Percentiles rank a stretch among this genome's conserved stretches.
Conservation (phyloP, 148 eudicot genomes). For the Camellia granthamiana region DNA sequence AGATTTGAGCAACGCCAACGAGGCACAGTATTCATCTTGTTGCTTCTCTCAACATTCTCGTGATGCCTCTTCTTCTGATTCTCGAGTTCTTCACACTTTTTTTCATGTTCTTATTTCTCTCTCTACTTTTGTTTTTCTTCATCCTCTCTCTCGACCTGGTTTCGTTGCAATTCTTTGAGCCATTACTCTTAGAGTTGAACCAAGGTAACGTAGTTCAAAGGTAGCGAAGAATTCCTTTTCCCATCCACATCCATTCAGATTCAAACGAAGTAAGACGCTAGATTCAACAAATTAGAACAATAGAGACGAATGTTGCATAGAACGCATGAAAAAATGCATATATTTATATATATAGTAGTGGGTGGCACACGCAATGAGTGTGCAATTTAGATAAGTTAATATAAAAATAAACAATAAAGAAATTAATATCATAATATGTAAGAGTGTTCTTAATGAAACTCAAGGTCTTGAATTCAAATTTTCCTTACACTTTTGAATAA, state of each 20-base stretch:
- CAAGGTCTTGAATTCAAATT: no score
- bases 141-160: background rate
- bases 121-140: background rate
- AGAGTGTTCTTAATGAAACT: no score
- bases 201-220: slow-evolving; percentile 15
- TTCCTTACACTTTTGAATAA: no score
- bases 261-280: background rate
- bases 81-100: no score
- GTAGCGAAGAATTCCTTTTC: background rate
- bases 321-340: no score
- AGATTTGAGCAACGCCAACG: background rate
- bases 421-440: no score
- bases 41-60: no score
- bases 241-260: background rate
- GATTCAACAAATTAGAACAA: background rate
- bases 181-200: slow-evolving; percentile 15
- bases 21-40: no score
- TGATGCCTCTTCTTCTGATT: background rate
- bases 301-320: background rate
- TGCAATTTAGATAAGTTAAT: no score
- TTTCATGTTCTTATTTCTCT: background rate
- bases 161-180: background rate
- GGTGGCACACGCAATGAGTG: no score
- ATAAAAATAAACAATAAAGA: no score
- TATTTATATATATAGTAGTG: no score